A percentile compares a stretch with the other conserved stretches of the same genome.
Conservation (phyloP, 257 asterid species). For the Voacanga thouarsii region DNA sequence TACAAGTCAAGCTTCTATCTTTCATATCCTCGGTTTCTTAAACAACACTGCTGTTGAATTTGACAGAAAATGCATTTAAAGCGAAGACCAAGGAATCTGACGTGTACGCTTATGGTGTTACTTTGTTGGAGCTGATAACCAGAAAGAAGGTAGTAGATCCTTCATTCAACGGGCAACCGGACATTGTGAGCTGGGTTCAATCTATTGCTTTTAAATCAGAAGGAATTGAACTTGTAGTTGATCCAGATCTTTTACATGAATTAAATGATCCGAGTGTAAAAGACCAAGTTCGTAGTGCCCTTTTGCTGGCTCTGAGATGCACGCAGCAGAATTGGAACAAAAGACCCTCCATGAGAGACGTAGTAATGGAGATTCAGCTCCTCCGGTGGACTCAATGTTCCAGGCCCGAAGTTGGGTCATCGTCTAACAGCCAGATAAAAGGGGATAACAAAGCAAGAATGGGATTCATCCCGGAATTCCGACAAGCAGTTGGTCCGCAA, state of each 20-base stretch:
- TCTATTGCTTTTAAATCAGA: conserved; percentile 31
- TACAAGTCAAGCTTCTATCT: not conserved
- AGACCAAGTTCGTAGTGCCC: conserved; percentile 46
- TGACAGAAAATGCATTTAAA: conserved; percentile 61
- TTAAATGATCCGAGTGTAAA: conserved; percentile 42
- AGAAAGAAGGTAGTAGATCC: conserved; percentile 60
- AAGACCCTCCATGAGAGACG: conserved; percentile 78
- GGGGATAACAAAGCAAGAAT: not conserved
- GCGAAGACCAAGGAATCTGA: conserved; percentile 58
- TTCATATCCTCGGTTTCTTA: not conserved
- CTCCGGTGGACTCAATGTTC: not conserved
- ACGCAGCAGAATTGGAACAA: conserved; percentile 44
- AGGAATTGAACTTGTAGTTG: conserved; percentile 47
- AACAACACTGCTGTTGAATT: not conserved
- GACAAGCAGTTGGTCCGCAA: not conserved
- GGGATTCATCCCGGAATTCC: conserved; percentile 1
- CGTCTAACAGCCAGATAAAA: not conserved
- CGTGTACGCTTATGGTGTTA: conserved; percentile 76
- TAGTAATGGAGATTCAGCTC: conserved; percentile 35
- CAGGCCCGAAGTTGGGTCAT: not conserved
- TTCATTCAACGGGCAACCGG: conserved; percentile 38
- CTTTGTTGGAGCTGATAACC: conserved; percentile 62
- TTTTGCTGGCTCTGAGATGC: conserved; percentile 65
- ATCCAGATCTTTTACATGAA: conserved; percentile 48
- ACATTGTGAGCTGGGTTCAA: conserved; percentile 52